Base-by-base conservation (phyloP, 306 rosid genomes). In the Prinsepia uniflora region DNA sequence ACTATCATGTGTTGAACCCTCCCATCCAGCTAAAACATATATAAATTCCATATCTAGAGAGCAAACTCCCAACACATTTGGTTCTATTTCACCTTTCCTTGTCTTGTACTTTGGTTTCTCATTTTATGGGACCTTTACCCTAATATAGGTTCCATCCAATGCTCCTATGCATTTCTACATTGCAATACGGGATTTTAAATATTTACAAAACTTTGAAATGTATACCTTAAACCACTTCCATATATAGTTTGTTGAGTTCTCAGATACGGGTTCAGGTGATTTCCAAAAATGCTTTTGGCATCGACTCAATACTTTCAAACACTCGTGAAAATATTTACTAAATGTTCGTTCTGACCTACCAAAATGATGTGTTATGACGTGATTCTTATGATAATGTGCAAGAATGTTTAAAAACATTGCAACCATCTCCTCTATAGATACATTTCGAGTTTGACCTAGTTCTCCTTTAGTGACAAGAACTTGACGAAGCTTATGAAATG, bases 201-300 rank as follows among this genome's bases (percentile, higher is more conserved):
- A n/a, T n/a, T n/a, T n/a, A n/a, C n/a, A n/a, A n/a, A n/a, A n/a
- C n/a, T n/a, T n/a, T n/a, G n/a, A n/a, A n/a, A n/a, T n/a, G n/a
- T 53, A 47, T 47, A 67, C 71, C 71, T 67, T 67, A 67, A n/a
- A n/a, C n/a, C n/a, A n/a, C n/a, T n/a, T n/a, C n/a, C n/a, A 67
- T 6, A 10, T 67, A 19, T 41, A 36, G 30, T 67, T 45, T 7
- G 13, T 67, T 20, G 71, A 67, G 59, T 49, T 46, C 12, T 22
- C 44, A 4, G 4, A 10, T 14, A 67, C 20, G 8, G 58, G 59
- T 6, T 67, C 7, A 24, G 15, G 45, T 12, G 6, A 20, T 67
- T 46, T 67, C 59, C 45, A 67, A 47, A 47, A 67, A 8, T 67
- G 0, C 14, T 24, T 67, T 49, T 67, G 58, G 6, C 45, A 48